phyloP scores from a whole-genome alignment of 139 green algal genomes.

The Desmodesmus armatus region DNA sequence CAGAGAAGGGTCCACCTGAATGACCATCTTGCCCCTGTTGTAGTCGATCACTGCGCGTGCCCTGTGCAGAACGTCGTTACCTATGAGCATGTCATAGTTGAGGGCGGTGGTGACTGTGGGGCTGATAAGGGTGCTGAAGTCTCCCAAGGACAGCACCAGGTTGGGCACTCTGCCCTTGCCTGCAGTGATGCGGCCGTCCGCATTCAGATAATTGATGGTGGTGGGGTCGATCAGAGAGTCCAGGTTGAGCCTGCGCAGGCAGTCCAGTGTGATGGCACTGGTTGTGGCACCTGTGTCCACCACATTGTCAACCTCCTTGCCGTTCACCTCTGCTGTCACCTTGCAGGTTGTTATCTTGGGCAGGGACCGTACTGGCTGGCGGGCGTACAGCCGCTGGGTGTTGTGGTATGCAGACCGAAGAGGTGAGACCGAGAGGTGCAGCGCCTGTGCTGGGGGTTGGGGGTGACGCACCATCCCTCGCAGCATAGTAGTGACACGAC shows the following conservation, averaged over 20 bases:
- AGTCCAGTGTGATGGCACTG: constrained; percentile 7
- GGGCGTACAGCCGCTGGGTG: not conserved
- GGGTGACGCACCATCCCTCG: not conserved
- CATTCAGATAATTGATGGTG: not conserved
- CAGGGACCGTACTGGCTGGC: not conserved
- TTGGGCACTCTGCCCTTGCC: not conserved
- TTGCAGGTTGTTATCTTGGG: constrained; percentile 9
- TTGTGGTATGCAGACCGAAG: not conserved
- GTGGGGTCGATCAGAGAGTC: not conserved
- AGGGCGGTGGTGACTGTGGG: not conserved
- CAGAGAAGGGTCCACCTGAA: not conserved
- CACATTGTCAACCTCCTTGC: not conserved
- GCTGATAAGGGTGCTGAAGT: not conserved
- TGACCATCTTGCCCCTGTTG: not conserved
- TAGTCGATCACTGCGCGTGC: not conserved
- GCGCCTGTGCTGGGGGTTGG: no score
- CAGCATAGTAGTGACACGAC: not conserved
- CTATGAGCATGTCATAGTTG: constrained; percentile 14
- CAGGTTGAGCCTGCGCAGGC: not conserved
- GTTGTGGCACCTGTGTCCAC: constrained; percentile 14
- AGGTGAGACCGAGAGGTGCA: not conserved
- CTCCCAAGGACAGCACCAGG: not conserved
- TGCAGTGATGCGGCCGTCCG: not conserved
- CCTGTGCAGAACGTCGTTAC: not conserved
- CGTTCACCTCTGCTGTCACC: not conserved